A percentile compares a stretch with the other conserved stretches of the same genome.
Conservation (phyloP, 2,329 filamentous ascomycete genomes). For the Fusarium secorum region DNA sequence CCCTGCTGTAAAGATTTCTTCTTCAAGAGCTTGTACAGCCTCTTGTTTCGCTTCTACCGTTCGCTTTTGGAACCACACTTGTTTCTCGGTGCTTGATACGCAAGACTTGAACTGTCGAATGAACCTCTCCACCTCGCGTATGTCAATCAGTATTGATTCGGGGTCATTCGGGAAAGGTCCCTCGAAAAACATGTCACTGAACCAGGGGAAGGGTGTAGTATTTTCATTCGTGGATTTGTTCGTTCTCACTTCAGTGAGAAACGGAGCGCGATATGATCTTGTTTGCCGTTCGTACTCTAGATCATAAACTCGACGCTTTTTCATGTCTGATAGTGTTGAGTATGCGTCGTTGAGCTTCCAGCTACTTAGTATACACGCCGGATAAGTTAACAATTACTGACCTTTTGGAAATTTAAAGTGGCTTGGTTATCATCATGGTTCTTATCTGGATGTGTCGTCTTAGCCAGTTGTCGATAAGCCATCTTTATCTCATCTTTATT, state of each 20-base stretch:
- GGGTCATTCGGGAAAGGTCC: neutral
- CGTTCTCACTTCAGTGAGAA: neutral
- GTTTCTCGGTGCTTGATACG: rapidly evolving
- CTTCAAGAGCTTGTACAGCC: neutral
- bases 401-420: neutral
- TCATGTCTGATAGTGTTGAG: neutral
- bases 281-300: neutral
- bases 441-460: neutral
- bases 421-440: neutral
- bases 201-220: neutral
- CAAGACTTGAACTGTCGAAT: neutral
- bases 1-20: neutral
- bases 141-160: neutral
- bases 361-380: neutral
- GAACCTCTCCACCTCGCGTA: neutral
- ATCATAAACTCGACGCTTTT: neutral
- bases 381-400: neutral
- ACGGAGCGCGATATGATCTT: neutral
- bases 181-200: neutral
- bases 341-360: neutral
- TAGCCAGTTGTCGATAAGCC: neutral
- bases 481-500: neutral
- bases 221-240: neutral
- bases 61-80: neutral
- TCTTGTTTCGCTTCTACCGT: neutral